A percentile compares a stretch with the other conserved stretches of the same genome.
Evolutionary conservation across 129 eudicot genomes (phyloP).

Genomic region (Helianthus annuus): DNA sequence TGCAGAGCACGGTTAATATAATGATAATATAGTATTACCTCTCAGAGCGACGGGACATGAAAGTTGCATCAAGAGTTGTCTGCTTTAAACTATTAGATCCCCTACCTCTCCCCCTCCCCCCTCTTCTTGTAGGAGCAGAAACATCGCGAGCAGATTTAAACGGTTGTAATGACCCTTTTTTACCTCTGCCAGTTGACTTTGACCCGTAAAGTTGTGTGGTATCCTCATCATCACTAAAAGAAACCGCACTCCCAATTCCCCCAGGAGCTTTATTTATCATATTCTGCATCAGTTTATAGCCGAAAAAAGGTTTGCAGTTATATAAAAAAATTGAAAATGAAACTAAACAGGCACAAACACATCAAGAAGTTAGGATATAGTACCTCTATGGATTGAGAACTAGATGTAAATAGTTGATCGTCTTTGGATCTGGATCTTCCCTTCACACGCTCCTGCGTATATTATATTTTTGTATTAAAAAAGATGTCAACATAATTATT

Average conservation of each 20-base stretch:
- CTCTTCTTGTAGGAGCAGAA: conserved; percentile 64
- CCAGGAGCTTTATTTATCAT: conserved; percentile 35
- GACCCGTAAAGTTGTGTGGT: conserved; percentile 42
- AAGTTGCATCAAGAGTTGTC: conserved; percentile 77
- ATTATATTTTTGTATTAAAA: not conserved
- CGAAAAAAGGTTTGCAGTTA: not conserved
- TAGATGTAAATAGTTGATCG: conserved; percentile 47
- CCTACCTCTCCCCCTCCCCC: conserved; percentile 93
- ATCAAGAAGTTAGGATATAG: conserved; percentile 20
- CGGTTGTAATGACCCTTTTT: conserved; percentile 50
- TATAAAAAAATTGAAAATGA: too few species aligned
- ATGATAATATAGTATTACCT: conserved; percentile 45
- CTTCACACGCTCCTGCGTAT: conserved; percentile 77
- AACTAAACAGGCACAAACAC: conserved; percentile 17
- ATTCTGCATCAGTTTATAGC: conserved; percentile 40
- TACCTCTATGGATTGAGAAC: conserved; percentile 63
- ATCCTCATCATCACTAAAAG: conserved; percentile 97
- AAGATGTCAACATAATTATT: not conserved
- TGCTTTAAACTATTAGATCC: conserved; percentile 69
- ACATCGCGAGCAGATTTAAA: conserved; percentile 59
- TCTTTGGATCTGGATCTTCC: conserved; percentile 63
- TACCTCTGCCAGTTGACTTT: conserved; percentile 52
- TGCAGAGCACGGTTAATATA: not conserved
- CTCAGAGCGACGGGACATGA: conserved; percentile 68
- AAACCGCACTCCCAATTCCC: conserved; percentile 57